Evolutionary conservation across 257 asterid species (phyloP), one percentile per base, ranked within the genome.

Genomic region (Nicotiana sylvestris): DNA sequence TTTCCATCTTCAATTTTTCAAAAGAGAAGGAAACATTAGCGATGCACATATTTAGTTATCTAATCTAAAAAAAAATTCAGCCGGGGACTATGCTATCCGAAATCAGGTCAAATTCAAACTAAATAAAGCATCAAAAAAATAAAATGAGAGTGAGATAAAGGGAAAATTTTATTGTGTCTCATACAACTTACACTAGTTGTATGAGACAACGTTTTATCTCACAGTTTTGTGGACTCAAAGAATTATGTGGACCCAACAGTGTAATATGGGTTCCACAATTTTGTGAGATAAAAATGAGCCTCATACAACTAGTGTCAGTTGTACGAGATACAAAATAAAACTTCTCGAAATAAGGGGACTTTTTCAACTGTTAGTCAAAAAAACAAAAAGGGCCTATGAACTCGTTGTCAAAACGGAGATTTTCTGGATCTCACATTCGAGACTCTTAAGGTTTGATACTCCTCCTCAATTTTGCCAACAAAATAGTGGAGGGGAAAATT

Each of bases 401-500:
- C 39, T 70, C 30, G 11, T 10, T 51, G 57, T 51, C 57, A 51
- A 51, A 51, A 12, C 11, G 17, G 57, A 51, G 13, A 4, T 51
- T 51, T 51, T 12, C 57, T 10, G 35, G 37, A 33, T 33, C 37
- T 33, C 37, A 33, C 37, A 33, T 70, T 70, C 9, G 78, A 70
- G 8, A 32, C 43, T 0, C 43, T 35, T 35, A 4, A 70, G 37
- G 60, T 5, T 72, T 25, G 61, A 46, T 46, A 72, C 61, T 72
- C 13, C 61, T 46, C 46, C 79, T 5, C 3, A 43, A 72, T 72
- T 46, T 12, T 72, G 35, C 61, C 79, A 72, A 46, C 8, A 35
- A 72, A 46, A 46, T 72, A 21, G 39, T 72, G 78, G 78, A 43
- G 17, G 56, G 60, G 78, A 72, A 72, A 43, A 72, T 46, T 72